These are phyloP conservation scores for Plasmodium inui DNA, from an alignment of 169 alveolate genomes.

Conservation along the genomic window DNA sequence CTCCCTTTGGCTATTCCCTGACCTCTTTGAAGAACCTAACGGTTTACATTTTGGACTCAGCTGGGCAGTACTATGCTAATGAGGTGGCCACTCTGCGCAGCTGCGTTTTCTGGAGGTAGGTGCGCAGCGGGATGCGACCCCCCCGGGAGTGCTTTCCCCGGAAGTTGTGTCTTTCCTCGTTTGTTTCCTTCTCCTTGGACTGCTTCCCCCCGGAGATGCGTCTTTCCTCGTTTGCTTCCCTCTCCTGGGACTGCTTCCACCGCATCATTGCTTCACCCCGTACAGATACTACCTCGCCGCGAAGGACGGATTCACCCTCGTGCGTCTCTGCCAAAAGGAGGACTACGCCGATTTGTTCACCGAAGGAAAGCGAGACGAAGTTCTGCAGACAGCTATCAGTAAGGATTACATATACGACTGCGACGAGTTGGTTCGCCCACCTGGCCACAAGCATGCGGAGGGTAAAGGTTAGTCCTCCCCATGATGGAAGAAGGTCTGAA, in stretches of 20 bases:
- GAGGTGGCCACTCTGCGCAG: constrained; percentile 19
- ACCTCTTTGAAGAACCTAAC: constrained; percentile 21
- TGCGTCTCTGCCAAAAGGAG: neutral
- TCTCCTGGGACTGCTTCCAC: too few relatives aligned
- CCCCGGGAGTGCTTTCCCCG: neutral
- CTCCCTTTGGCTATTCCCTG: constrained; percentile 18
- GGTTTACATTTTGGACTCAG: constrained; percentile 17
- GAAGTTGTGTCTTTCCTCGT: neutral
- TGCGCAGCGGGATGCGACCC: too few relatives aligned
- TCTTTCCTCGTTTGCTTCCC: too few relatives aligned
- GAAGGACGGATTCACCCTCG: constrained; percentile 11
- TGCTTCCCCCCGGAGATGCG: neutral
- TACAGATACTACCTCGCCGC: constrained; percentile 14
- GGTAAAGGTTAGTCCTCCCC: neutral
- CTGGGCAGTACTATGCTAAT: constrained; percentile 8
- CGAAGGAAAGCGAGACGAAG: constrained; percentile 15
- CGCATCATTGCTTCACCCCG: neutral
- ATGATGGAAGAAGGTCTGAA: neutral
- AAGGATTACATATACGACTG: constrained; percentile 22
- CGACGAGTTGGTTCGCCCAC: neutral
- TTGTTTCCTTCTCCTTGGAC: too few relatives aligned
- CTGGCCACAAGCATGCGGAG: neutral
- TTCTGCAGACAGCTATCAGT: constrained; percentile 2
- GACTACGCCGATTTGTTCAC: constrained; percentile 34
- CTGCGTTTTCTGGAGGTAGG: constrained; percentile 27